Evolutionary conservation across 1,139 yeast species (phyloP), one percentile per base, ranked within the genome.

Genomic region (Candida labiduridarum): DNA sequence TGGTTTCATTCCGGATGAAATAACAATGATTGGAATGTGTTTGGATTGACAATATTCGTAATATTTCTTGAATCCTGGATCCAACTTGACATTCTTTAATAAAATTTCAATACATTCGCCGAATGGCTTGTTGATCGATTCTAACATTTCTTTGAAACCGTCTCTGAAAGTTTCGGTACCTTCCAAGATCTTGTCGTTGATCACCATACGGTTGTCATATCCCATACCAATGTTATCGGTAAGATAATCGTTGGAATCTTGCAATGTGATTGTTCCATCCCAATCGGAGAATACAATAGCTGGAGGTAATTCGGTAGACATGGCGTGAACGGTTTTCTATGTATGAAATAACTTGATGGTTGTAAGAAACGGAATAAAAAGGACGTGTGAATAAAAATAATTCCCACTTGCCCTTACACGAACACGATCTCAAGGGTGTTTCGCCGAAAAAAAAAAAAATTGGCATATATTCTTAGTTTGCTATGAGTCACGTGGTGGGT

Each of bases 221-320:
- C 99, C 99, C 68, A 90, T 88, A 4, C 99, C 99, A 31, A 87
- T 74, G 61, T 82, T 83, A 65, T 94, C 98, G 16, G 98, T 91
- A 57, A 94, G 74, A 67, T 79, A 87, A 67, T 94, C 98, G 65
- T 94, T 95, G 56, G 96, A 89, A 67, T 94, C 99, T 65, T 81
- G 80, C 54, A 89, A 74, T 15, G 99, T 94, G 56, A 94, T 96
- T 7, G 99, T 94, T 19, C 99, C 99, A 67, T 94, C 99, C 84
- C 96, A 94, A 69, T 94, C 99, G 48, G 97, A 89, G 73, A 94
- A 94, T 39, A 94, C 87, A 61, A 94, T 89, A 50, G 96, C 94
- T 58, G 71, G 72, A 33, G 71, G 68, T 25, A 47, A 39, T 8
- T 53, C 10, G 27, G 54, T 47, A 19, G 58, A 50, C 58, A 55